Evolutionary conservation across 495 filamentous ascomycete genomes (phyloP).

Genomic region (Acidiella bohemica): DNA sequence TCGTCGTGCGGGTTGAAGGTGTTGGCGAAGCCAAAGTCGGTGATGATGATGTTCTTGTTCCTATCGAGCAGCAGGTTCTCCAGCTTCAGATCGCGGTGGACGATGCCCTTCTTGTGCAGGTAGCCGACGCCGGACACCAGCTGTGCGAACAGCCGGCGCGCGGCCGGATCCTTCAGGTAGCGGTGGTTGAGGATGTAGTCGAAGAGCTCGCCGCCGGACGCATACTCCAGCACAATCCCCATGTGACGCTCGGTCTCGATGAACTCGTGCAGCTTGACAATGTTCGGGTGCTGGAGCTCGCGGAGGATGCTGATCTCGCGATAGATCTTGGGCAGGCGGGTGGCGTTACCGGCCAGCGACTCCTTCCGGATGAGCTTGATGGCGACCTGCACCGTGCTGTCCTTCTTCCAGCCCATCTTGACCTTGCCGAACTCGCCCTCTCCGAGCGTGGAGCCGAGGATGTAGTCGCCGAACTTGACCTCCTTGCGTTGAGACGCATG

Average conservation of each 20-base stretch:
- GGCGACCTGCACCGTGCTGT: conserved; percentile 85
- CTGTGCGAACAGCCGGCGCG: conserved; percentile 86
- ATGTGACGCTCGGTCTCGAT: conserved; percentile 92
- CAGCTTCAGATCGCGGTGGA: conserved; percentile 92
- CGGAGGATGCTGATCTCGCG: conserved; percentile 86
- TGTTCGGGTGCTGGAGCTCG: conserved; percentile 84
- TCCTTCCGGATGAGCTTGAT: conserved; percentile 97
- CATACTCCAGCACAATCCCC: conserved; percentile 96
- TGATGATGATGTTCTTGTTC: conserved; percentile 98
- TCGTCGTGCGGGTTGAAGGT: conserved; percentile 86
- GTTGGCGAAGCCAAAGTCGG: conserved; percentile 98
- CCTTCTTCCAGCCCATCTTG: conserved; percentile 97
- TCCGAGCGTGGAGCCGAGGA: conserved; percentile 89
- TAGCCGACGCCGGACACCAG: conserved; percentile 95
- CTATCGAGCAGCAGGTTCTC: conserved; percentile 93
- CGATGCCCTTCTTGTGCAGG: conserved; percentile 97
- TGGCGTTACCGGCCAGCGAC: conserved; percentile 70
- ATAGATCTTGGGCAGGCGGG: conserved; percentile 86
- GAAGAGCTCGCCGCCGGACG: conserved; percentile 93
- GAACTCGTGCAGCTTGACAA: conserved; percentile 96
- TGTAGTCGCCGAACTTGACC: conserved; percentile 85
- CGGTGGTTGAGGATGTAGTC: conserved; percentile 96
- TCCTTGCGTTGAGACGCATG: conserved; percentile 50
- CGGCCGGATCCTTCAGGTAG: conserved; percentile 85
- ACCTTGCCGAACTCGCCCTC: conserved; percentile 99